Percentiles rank a stretch among this genome's conserved stretches.
These are phyloP conservation scores for Eragrostis curvula DNA, from an alignment of 176 grass and related monocot species.

Conservation along the genomic window DNA sequence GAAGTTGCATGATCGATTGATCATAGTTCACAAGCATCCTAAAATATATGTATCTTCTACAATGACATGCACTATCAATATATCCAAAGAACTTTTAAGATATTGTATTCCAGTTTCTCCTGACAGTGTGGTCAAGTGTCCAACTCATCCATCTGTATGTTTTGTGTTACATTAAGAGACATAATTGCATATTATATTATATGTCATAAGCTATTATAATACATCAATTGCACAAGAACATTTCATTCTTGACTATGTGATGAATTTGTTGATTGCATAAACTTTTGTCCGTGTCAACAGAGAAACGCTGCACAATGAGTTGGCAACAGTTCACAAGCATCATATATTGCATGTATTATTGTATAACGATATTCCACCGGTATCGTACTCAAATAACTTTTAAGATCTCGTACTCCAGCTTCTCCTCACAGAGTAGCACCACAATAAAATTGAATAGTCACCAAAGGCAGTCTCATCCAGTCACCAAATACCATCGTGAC, in stretches of 20 bases:
- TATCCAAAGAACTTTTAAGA: slow-evolving; percentile 23
- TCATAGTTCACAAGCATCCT: slow-evolving; percentile 9
- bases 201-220: neutral
- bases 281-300: no score
- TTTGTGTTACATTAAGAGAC: neutral
- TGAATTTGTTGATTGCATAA: neutral
- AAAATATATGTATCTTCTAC: slow-evolving; percentile 8
- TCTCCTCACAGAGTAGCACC: neutral
- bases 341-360: neutral
- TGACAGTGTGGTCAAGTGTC: neutral
- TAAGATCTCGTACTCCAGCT: neutral
- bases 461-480: no score
- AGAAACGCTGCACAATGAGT: no score
- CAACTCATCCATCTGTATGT: neutral
- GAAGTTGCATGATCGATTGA: neutral
- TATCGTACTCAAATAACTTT: neutral
- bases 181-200: neutral
- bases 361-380: neutral
- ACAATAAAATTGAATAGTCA: no score
- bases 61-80: neutral
- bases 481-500: no score
- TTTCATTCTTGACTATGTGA: neutral
- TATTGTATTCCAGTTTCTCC: neutral
- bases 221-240: neutral
- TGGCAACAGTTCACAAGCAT: no score